Percentiles rank a stretch among this genome's conserved stretches.
Conservation (phyloP, 2,329 filamentous ascomycete species). For the Exserohilum rostratum region DNA sequence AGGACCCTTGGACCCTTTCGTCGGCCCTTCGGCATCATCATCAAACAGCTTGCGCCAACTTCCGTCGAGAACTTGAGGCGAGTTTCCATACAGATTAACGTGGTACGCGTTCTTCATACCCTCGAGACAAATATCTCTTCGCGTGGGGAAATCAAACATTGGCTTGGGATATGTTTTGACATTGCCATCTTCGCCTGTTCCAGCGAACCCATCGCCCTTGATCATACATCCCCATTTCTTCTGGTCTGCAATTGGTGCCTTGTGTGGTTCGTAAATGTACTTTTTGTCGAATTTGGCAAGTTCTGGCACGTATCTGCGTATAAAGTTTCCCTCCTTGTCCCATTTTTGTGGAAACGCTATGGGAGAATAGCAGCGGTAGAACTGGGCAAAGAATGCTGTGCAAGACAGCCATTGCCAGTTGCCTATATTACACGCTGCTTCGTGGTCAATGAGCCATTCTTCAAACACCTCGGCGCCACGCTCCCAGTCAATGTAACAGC, state of each 20-base stretch:
- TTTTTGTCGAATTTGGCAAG: constrained; percentile 66
- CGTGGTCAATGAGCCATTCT: constrained; percentile 76
- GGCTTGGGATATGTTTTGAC: constrained; percentile 69
- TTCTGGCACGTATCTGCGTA: constrained; percentile 72
- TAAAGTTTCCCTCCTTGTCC: constrained; percentile 71
- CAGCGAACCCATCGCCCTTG: constrained; percentile 51
- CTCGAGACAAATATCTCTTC: constrained; percentile 66
- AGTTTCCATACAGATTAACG: constrained; percentile 68
- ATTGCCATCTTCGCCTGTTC: constrained; percentile 47
- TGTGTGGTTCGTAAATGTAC: constrained; percentile 82
- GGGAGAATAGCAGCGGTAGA: constrained; percentile 73
- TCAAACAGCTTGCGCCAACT: constrained; percentile 60
- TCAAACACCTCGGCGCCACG: constrained; percentile 79
- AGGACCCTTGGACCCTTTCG: constrained; percentile 48
- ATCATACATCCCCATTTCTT: constrained; percentile 70
- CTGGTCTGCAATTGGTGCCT: constrained; percentile 70
- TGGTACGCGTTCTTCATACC: constrained; percentile 74
- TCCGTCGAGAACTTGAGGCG: constrained; percentile 67
- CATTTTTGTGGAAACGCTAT: constrained; percentile 76
- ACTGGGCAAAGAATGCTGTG: constrained; percentile 76
- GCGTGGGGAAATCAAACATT: constrained; percentile 75
- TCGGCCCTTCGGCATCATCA: constrained; percentile 54
- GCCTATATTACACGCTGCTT: constrained; percentile 73
- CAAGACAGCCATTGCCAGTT: constrained; percentile 83
- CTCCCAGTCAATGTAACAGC: constrained; percentile 81